Percentiles rank a stretch among this genome's conserved stretches.
phyloP scores from a whole-genome alignment of 345 rosid genomes.

The sweet orange (Citrus sinensis) region DVS_A1.0 CM039167.1:7245001-7245500 shows the following conservation, averaged over 20 bases:
- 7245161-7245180: slow-evolving; percentile 41
- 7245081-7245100: slow-evolving; percentile 54
- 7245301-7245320: slow-evolving; percentile 56
- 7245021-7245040: slow-evolving; percentile 42
- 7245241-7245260: slow-evolving; percentile 31
- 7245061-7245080: slow-evolving; percentile 50
- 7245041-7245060: slow-evolving; percentile 42
- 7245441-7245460: slow-evolving; percentile 52
- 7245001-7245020: slow-evolving; percentile 44
- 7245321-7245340: slow-evolving; percentile 47
- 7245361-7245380: slow-evolving; percentile 52
- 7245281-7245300: slow-evolving; percentile 52
- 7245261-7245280: slow-evolving; percentile 44
- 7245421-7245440: slow-evolving; percentile 54
- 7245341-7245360: slow-evolving; percentile 18
- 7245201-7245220: slow-evolving; percentile 55
- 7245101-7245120: slow-evolving; percentile 38
- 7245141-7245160: slow-evolving; percentile 47
- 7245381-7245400: slow-evolving; percentile 60
- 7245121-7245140: slow-evolving; percentile 41
- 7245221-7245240: slow-evolving; percentile 35
- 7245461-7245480: slow-evolving; percentile 43
- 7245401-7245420: slow-evolving; percentile 38
- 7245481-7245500: slow-evolving; percentile 51
- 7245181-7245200: slow-evolving; percentile 53